Conservation (phyloP, 192 early-diverging fungal species). For the Linnemannia hyalina region DNA sequence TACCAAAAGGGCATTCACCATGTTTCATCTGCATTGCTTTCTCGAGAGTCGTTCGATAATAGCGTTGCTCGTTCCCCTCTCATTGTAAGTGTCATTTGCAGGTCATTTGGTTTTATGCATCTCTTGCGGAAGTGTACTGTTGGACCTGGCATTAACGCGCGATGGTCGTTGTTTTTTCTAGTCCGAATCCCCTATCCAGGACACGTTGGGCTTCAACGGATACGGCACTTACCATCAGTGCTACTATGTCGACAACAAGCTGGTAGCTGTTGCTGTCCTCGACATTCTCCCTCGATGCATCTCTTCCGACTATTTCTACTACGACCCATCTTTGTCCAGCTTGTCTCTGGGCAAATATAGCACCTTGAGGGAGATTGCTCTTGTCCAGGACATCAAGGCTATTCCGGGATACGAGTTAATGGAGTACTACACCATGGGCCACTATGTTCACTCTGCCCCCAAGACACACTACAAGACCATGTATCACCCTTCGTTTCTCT, state of each 20-base stretch:
- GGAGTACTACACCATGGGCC: constrained; percentile 94
- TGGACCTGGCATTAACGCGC: neutral
- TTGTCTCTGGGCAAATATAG: constrained; percentile 89
- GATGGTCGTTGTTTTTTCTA: constrained; percentile 4
- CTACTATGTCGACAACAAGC: constrained; percentile 84
- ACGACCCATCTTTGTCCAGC: constrained; percentile 84
- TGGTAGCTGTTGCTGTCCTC: constrained; percentile 91
- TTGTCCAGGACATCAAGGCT: constrained; percentile 67
- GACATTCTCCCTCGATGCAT: constrained; percentile 91
- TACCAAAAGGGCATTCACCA: constrained; percentile 89
- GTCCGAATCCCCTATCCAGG: constrained; percentile 10
- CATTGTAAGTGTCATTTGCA: constrained; percentile 32
- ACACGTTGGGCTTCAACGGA: constrained; percentile 42
- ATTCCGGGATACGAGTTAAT: constrained; percentile 61
- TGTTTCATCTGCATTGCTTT: constrained; percentile 70
- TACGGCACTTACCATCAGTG: constrained; percentile 92
- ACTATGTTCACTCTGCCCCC: constrained; percentile 87
- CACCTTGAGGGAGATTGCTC: constrained; percentile 85
- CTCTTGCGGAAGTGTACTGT: too few relatives aligned
- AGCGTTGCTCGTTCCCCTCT: constrained; percentile 87
- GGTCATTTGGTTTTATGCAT: neutral
- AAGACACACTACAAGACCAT: constrained; percentile 96
- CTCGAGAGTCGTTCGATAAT: constrained; percentile 66
- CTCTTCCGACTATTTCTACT: constrained; percentile 95
- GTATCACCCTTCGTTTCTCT: constrained; percentile 86